Base-by-base conservation (phyloP, 1,139 yeast species). In the Debaryomyces singareniensis region DNA sequence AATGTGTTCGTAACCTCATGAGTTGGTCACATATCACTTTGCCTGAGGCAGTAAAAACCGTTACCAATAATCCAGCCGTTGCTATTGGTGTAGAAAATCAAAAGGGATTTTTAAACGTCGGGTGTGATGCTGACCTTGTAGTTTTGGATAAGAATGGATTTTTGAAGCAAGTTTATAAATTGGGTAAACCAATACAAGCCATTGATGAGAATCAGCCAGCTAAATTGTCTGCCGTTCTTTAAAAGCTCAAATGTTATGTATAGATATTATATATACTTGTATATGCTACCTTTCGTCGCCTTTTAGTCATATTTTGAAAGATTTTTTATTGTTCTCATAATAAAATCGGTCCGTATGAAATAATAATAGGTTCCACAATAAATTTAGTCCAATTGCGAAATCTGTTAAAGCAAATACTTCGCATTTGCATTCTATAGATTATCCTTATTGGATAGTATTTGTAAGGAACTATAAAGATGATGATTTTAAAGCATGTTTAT, bases 111-210 rank as follows among this genome's bases (percentile, higher is more conserved):
- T 62, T 75, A 42, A 55, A 58, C 30, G 55, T 52, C 3, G 79
- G 79, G 2, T 71, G 78, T 44, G 78, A 73, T 45, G 81, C 82
- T 9, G 82, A 75, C 43, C 58, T 75, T 39, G 72, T 73, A 13
- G 66, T 75, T 5, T 45, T 75, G 38, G 67, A 68, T 42, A 39
- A 50, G 5, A 39, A 51, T 4, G 80, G 78, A 11, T 56, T 57
- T 37, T 68, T 75, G 32, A 57, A 64, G 43, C 53, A 53, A 30
- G 75, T 75, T 12, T 75, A 59, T 55, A 75, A 75, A 50, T 57
- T 74, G 29, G 78, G 78, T 15, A 49, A 55, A 25, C 51, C 52
- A 37, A 52, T 65, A 20, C 36, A 34, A 29, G 39, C 51, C 4
- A 36, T 39, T 16, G 54, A 49, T 28, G 42, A 38, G 18, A 45